Base-by-base conservation (phyloP, 495 filamentous ascomycete genomes). In the Aspergillus nanangensis region DNA sequence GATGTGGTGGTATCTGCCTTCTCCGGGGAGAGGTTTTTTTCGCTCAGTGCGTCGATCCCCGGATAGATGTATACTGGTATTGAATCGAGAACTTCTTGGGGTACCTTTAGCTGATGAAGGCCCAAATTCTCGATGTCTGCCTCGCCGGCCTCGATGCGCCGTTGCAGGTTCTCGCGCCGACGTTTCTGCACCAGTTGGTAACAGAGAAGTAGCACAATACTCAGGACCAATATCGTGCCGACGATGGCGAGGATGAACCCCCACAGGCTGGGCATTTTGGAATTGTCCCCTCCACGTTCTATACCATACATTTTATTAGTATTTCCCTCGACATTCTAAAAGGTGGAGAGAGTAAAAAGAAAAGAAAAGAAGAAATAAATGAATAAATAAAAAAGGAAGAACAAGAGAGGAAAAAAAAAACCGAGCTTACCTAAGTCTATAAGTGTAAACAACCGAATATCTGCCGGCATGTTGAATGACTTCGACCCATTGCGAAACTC, bases 61-160 rank as follows among this genome's bases (percentile, higher is more conserved):
- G 71, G 70, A 60, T 92, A 95, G 3, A 78, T 81, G 56, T 86
- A 90, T 1, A 88, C 53, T 2, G 90, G 90, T 55, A 95, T 77
- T 9, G 72, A 70, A 23, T 88, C 72, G 9, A 96, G 72, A 37
- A 84, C 66, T 21, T 80, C 72, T 33, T 67, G 68, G 4, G 91
- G 87, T 0, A 94, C 84, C 8, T 75, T 86, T 11, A 90, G 58
- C 10, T 80, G 73, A 50, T 84, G 88, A 55, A 95, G 85, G 7
- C 88, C 90, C 41, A 93, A 66, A 1, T 75, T 76, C 57, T 95
- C 90, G 1, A 95, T 65, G 55, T 94, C 84, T 8, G 93, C 80
- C 54, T 95, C 84, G 14, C 90, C 88, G 13, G 71, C 72, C 35
- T 75, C 72, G 14, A 96, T 80, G 13, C 88, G 80, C 15, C 80